These are phyloP conservation scores for Cytospora chrysosperma DNA, from an alignment of 2,329 filamentous ascomycete genomes.

Conservation along the genomic window DNA sequence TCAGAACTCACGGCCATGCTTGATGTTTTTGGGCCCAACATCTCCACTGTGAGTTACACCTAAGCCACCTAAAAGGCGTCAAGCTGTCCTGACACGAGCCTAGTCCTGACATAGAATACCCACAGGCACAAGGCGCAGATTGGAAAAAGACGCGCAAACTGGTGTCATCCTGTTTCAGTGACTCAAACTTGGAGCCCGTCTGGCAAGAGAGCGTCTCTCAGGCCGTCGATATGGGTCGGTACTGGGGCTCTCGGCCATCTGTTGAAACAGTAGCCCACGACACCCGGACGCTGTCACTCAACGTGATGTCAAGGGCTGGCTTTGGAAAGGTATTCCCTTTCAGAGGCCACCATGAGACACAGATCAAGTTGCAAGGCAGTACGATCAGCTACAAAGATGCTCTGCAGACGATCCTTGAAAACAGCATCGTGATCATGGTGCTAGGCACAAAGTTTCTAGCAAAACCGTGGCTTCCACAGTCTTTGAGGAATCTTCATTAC, in stretches of 20 bases:
- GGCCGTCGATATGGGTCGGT: slow-evolving; percentile 31
- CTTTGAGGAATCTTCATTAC: slow-evolving; percentile 27
- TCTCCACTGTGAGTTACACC: slow-evolving; percentile 18
- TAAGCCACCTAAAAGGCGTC: neutral
- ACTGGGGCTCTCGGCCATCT: slow-evolving; percentile 29
- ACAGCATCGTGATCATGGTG: slow-evolving; percentile 33
- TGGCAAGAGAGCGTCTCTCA: slow-evolving; percentile 31
- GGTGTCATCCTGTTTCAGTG: slow-evolving; percentile 31
- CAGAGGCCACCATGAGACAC: slow-evolving; percentile 29
- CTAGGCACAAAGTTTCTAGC: slow-evolving; percentile 30
- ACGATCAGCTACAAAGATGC: slow-evolving; percentile 32
- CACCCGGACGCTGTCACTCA: slow-evolving; percentile 30
- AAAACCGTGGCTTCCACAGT: slow-evolving; percentile 51
- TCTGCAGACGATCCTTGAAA: slow-evolving; percentile 32
- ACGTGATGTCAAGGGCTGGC: slow-evolving; percentile 32
- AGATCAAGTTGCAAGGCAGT: slow-evolving; percentile 10
- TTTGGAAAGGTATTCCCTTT: slow-evolving; percentile 35
- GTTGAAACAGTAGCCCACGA: slow-evolving; percentile 30
- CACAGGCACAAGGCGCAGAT: slow-evolving; percentile 22
- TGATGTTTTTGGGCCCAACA: slow-evolving; percentile 27
- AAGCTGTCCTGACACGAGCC: too few species aligned
- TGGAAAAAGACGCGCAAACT: slow-evolving; percentile 31
- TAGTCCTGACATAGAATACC: neutral
- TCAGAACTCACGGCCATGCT: slow-evolving; percentile 23
- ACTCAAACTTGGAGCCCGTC: slow-evolving; percentile 32